A percentile compares a stretch with the other conserved stretches of the same genome.
Conservation (phyloP, 164 flowering plant genomes). For the Annona cherimola region DNA sequence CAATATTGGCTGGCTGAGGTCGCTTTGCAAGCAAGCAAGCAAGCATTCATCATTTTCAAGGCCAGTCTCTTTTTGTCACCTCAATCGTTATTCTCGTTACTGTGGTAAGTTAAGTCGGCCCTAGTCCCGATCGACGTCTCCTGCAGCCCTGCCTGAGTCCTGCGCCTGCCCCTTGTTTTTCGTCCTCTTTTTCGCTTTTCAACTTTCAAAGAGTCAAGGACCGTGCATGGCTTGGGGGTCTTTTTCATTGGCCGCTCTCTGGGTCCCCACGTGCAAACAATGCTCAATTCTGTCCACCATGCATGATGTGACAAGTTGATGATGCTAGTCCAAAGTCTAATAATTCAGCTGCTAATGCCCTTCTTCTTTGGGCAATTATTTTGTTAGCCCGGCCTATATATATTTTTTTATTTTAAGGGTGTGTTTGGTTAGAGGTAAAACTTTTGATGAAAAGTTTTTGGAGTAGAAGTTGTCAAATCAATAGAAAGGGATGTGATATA, state of each 20-base stretch:
- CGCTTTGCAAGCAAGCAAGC: not conserved
- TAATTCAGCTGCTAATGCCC: no score
- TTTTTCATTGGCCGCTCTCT: not conserved
- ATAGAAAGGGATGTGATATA: no score
- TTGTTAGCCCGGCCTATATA: no score
- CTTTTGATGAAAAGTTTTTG: no score
- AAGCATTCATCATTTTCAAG: not conserved
- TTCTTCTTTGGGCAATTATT: no score
- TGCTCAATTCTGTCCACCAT: no score
- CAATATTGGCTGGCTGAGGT: not conserved
- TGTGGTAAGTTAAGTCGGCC: not conserved
- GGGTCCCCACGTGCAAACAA: not conserved
- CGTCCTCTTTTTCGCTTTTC: not conserved
- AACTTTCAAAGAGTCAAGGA: not conserved
- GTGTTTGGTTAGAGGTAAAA: no score
- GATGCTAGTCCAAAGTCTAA: no score
- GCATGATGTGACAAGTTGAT: no score
- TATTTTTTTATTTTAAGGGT: no score
- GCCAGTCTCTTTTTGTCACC: not conserved
- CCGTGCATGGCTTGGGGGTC: not conserved
- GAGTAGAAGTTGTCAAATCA: no score
- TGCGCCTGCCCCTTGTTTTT: not conserved
- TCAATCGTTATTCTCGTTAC: not conserved
- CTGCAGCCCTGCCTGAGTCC: not conserved
- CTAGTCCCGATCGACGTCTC: no score